These are phyloP conservation scores for Backusella morwellensis DNA, from an alignment of 192 early-diverging fungal genomes.

Conservation along the genomic window DNA sequence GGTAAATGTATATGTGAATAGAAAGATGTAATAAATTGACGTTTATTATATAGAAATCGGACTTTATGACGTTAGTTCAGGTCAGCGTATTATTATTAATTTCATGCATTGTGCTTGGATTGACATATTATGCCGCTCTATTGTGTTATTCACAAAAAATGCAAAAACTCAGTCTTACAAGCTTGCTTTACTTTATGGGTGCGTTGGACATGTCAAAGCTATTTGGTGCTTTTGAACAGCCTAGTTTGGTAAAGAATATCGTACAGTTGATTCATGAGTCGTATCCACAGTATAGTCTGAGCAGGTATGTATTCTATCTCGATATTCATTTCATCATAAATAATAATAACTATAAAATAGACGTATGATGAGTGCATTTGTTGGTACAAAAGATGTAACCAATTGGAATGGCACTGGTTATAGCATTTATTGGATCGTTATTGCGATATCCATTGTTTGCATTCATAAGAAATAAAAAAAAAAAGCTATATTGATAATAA, in stretches of 20 bases:
- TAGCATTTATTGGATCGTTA: conserved; percentile 7
- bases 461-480: neutral
- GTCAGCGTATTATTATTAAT: neutral
- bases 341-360: neutral
- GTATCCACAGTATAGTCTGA: neutral
- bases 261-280: neutral
- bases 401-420: conserved; percentile 1
- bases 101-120: neutral
- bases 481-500: neutral
- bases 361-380: neutral
- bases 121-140: neutral
- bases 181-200: neutral
- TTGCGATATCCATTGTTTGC: neutral
- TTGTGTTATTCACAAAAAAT: neutral
- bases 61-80: neutral
- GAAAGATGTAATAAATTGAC: neutral
- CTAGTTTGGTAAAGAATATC: neutral
- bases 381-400: neutral
- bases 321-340: neutral
- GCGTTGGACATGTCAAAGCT: neutral
- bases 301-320: neutral
- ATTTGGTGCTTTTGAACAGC: neutral
- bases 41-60: neutral
- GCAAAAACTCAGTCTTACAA: neutral
- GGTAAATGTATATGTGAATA: neutral